These are phyloP conservation scores for Termitomyces sp. DNA, from an alignment of 768 basidiomycete genomes.

Conservation along the genomic window DNA sequence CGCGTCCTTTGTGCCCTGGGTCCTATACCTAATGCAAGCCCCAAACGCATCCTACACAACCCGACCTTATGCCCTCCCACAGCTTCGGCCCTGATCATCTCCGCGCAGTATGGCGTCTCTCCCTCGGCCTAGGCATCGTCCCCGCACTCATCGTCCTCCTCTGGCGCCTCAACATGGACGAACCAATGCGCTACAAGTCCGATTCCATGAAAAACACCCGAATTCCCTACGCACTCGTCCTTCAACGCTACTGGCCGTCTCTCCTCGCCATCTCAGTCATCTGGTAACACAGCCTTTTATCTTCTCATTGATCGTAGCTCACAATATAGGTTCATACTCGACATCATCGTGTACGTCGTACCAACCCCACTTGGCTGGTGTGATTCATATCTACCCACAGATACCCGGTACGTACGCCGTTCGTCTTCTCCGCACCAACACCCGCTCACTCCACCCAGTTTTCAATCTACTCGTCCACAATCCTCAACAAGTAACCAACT, in stretches of 20 bases:
- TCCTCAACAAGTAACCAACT: slow-evolving; percentile 51
- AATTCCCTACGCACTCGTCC: slow-evolving; percentile 72
- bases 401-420: too few species aligned
- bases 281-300: slow-evolving; percentile 42
- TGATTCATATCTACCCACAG: too few species aligned
- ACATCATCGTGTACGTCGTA: neutral
- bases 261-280: slow-evolving; percentile 67
- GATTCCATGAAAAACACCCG: slow-evolving; percentile 71
- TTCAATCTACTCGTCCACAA: slow-evolving; percentile 14
- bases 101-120: slow-evolving; percentile 67
- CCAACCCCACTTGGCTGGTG: too few species aligned
- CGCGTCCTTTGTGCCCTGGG: too few species aligned
- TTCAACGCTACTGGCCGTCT: slow-evolving; percentile 74
- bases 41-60: too few species aligned
- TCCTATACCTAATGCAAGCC: too few species aligned
- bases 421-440: too few species aligned
- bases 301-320: too few species aligned
- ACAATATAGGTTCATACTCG: neutral
- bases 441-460: neutral
- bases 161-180: slow-evolving; percentile 82
- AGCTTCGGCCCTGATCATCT: slow-evolving; percentile 65
- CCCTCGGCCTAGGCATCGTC: slow-evolving; percentile 76
- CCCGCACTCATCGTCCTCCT: slow-evolving; percentile 75
- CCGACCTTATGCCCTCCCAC: too few species aligned
- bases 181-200: slow-evolving; percentile 67